Conservation (phyloP, 2,329 filamentous ascomycete species). For the Trichoderma lentiforme region DNA sequence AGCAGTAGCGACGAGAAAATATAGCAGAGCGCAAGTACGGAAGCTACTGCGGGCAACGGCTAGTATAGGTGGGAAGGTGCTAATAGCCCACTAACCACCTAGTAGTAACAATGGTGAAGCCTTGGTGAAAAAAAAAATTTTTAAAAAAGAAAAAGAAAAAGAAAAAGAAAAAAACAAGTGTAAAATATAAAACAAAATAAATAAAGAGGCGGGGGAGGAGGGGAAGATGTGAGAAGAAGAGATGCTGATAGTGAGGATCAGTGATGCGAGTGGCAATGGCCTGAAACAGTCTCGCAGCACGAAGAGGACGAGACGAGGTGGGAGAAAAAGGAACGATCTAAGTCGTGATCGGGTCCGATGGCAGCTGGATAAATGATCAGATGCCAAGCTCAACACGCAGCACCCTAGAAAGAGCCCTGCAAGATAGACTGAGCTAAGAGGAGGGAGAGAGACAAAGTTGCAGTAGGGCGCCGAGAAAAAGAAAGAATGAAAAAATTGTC, state of each 20-base stretch:
- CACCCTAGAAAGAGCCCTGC: background rate
- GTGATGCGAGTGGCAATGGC: conserved; percentile 6
- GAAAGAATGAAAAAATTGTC: background rate
- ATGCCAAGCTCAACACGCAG: background rate
- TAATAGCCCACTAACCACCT: background rate
- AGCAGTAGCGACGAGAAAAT: background rate
- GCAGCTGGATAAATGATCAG: background rate
- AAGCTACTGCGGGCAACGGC: background rate
- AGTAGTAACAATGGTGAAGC: background rate
- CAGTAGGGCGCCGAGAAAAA: conserved; percentile 1
- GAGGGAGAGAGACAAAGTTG: background rate
- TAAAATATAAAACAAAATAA: background rate
- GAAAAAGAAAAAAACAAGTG: background rate
- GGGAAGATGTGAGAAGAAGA: background rate
- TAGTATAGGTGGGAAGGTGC: background rate
- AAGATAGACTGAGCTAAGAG: background rate
- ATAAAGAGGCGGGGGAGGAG: background rate
- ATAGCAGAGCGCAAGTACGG: background rate
- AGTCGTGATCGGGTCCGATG: background rate
- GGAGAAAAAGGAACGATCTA: background rate
- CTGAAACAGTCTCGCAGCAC: conserved; percentile 13
- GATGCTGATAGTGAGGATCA: background rate
- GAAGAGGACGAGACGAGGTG: background rate
- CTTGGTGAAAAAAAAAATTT: too few species aligned
- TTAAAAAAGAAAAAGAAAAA: background rate